Base-by-base conservation (phyloP, 768 basidiomycete species). In the Mycena rebaudengoi region DNA sequence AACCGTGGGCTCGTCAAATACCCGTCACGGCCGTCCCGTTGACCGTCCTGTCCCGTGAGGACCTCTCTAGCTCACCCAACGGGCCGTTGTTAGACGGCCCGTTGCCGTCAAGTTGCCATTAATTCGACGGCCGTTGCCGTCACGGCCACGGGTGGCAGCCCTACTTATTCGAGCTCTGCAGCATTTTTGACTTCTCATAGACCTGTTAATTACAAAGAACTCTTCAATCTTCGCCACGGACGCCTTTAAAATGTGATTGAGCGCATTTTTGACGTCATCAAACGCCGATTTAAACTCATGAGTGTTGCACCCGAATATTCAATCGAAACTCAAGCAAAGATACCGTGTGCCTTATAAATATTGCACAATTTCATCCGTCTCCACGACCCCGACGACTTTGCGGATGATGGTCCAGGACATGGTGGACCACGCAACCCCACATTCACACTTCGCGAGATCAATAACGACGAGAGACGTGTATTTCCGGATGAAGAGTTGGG, bases 181-280 rank as follows among this genome's bases (percentile, higher is more conserved):
- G n/a, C n/a, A n/a, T n/a, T n/a, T n/a, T n/a, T n/a, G n/a, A n/a
- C n/a, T 10, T n/a, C 21, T 52, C 11, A 21, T 41, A 60, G 72
- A 30, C 72, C 70, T 18, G n/a, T 20, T 28, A 65, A 58, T 23
- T 25, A 61, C 11, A 45, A 73, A 32, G 67, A 73, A 54, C 35
- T 72, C 5, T 69, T 69, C 43, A 71, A 67, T 46, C 59, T 71
- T 12, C 58, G 62, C 16, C 70, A 73, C 23, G 33, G 60, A 7
- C 61, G 46, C 20, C 55, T 52, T 28, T 50, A 63, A 4, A 73
- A 73, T 44, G 56, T 69, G 25, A 53, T 73, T n/a, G n/a, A n/a
- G n/a, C n/a, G n/a, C n/a, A n/a, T n/a, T n/a, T n/a, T n/a, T n/a
- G n/a, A n/a, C n/a, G 58, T 69, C 18, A 1, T 59, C 28, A 71